phyloP scores from a whole-genome alignment of 768 basidiomycete genomes.

The Cystofilobasidium bisporidii region DNA sequence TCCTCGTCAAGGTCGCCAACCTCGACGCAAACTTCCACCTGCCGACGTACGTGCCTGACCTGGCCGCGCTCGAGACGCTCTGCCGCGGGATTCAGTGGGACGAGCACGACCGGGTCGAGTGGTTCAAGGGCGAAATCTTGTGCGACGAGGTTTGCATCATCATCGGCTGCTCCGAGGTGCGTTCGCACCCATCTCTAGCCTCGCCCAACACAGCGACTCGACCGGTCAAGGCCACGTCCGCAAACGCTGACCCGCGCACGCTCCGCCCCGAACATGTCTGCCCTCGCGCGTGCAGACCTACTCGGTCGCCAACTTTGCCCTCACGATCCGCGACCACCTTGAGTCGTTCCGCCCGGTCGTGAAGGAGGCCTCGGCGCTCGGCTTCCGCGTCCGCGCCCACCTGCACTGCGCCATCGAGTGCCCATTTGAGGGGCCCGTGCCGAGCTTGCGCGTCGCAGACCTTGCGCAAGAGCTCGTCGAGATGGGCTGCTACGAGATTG shows the following conservation, averaged over 20 bases:
- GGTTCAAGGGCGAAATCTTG: neutral
- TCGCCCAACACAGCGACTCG: too few relatives aligned
- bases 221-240: too few relatives aligned
- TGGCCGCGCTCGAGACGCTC: constrained; percentile 63
- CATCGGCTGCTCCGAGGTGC: constrained; percentile 68
- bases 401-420: constrained; percentile 68
- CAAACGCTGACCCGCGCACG: too few relatives aligned
- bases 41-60: constrained; percentile 72
- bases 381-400: constrained; percentile 52
- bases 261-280: too few relatives aligned
- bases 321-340: constrained; percentile 60
- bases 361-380: constrained; percentile 47
- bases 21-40: constrained; percentile 52
- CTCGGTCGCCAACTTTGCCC: constrained; percentile 73
- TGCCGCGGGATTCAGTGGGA: constrained; percentile 37
- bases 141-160: constrained; percentile 77
- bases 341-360: constrained; percentile 55
- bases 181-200: too few relatives aligned
- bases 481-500: constrained; percentile 89
- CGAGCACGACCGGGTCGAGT: neutral
- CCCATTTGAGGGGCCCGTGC: constrained; percentile 73
- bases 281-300: constrained; percentile 44
- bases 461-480: constrained; percentile 62
- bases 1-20: constrained; percentile 52
- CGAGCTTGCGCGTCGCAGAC: constrained; percentile 54